Conservation (phyloP, 2,329 filamentous ascomycete species). For the Fusarium protoensiforme region DNA sequence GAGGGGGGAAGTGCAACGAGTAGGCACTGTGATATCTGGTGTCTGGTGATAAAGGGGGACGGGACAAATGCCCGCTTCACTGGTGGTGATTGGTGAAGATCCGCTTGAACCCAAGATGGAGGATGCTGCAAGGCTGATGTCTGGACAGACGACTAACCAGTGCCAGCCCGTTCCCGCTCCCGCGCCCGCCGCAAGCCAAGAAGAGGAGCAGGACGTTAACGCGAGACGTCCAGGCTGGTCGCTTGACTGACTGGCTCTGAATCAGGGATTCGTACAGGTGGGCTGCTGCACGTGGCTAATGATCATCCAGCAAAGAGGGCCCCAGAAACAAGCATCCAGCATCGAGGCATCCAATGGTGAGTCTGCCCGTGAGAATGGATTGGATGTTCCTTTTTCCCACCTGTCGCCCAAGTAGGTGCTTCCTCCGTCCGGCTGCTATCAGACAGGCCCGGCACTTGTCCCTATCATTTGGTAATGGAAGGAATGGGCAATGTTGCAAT, state of each 20-base stretch:
- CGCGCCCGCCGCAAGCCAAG: constrained; percentile 14
- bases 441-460: background rate
- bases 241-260: constrained; percentile 19
- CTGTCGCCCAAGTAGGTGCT: background rate
- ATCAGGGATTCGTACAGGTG: constrained; percentile 32
- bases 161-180: constrained; percentile 1
- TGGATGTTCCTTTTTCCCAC: background rate
- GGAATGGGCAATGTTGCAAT: constrained; percentile 5
- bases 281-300: constrained; percentile 33
- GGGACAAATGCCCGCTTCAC: constrained; percentile 18
- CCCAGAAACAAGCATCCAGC: constrained; percentile 15
- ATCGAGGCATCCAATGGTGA: constrained; percentile 6
- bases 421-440: background rate
- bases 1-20: constrained; percentile 1
- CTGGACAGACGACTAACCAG: constrained; percentile 16
- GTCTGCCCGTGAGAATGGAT: background rate
- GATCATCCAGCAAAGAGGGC: constrained; percentile 19
- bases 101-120: constrained; percentile 12
- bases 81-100: constrained; percentile 33
- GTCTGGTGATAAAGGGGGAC: constrained; percentile 7
- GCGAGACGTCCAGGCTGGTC: constrained; percentile 23
- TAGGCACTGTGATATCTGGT: background rate
- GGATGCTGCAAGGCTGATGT: constrained; percentile 32
- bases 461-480: constrained; percentile 3
- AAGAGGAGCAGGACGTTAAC: constrained; percentile 11